Base-by-base conservation (phyloP, 208 protist species). In the Acanthamoeba rhysodes region DNA sequence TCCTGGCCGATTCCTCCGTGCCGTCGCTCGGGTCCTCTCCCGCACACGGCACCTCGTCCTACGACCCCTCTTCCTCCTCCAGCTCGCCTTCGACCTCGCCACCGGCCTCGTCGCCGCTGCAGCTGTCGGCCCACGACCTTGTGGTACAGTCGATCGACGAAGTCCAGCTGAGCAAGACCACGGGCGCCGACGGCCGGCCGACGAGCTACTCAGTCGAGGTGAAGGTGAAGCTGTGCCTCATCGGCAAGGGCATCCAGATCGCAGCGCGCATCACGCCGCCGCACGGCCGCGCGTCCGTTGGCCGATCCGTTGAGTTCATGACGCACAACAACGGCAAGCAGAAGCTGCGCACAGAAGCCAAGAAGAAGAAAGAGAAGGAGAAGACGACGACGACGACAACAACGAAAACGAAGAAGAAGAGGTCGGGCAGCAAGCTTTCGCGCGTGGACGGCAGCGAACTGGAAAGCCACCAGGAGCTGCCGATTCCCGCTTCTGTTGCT, bases 281-380 rank as follows among this genome's bases (percentile, higher is more conserved):
- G 22, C 45, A 59, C 41, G 2, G 14, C 2, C 48, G 37, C n/a
- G 4, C 32, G 16, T 32, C 5, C 37, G 85, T 72, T 22, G 87
- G 87, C 27, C 41, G 50, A 4, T 93, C 87, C 8, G 87, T 93
- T 10, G 59, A 72, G 27, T 93, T 93, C 50, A 70, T 57, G 37
- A 93, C 87, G 2, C 87, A 93, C 59, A 93, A 93, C 87, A 93
- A 70, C 45, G 87, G 87, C 8, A 93, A 93, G 32, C 48, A 92
- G 27, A 92, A 90, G 82, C 53, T 66, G 41, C 37, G 82, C 48
- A 90, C 82, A 9, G 82, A 90, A 62, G 82, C 85, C 34, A 92
- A 92, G 55, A 92, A 92, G 4, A 68, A 74, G 85, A 72, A 72
- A 20, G 29, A 92, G 55, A 72, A 9, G 27, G 45, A 92, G n/a